Percentiles rank a stretch among this genome's conserved stretches.
Conservation (phyloP, 2,329 filamentous ascomycete species). For the Pseudopyricularia javanii region DNA sequence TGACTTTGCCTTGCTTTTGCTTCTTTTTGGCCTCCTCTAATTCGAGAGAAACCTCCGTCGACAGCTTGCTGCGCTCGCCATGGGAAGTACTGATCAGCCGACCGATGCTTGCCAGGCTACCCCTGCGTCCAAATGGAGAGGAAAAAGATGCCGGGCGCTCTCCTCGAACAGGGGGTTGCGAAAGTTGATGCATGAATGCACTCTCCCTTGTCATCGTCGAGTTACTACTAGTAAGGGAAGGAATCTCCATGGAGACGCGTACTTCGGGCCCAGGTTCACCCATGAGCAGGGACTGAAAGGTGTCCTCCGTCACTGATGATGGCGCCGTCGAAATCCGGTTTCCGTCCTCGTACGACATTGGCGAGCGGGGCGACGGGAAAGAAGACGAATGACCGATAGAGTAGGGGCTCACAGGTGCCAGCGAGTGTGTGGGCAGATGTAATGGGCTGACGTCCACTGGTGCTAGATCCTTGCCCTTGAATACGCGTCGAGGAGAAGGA, state of each 20-base stretch:
- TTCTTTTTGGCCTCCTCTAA: slow-evolving; percentile 44
- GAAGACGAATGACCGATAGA: slow-evolving; percentile 54
- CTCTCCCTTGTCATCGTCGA: slow-evolving; percentile 67
- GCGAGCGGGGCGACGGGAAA: slow-evolving; percentile 56
- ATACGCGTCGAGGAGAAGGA: slow-evolving; percentile 29
- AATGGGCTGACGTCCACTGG: slow-evolving; percentile 38
- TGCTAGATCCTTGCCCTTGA: slow-evolving; percentile 30
- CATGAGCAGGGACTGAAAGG: slow-evolving; percentile 58
- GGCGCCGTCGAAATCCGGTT: slow-evolving; percentile 64
- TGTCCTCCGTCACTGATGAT: slow-evolving; percentile 62
- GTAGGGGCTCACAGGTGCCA: slow-evolving; percentile 49
- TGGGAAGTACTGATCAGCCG: slow-evolving; percentile 65
- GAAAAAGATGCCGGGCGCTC: slow-evolving; percentile 51
- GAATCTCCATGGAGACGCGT: slow-evolving; percentile 57
- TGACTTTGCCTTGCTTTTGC: slow-evolving; percentile 50
- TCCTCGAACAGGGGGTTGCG: slow-evolving; percentile 34
- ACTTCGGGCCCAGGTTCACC: slow-evolving; percentile 63
- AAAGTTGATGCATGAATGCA: slow-evolving; percentile 33
- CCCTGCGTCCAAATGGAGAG: slow-evolving; percentile 50
- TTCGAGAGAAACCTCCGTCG: slow-evolving; percentile 50
- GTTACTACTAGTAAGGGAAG: slow-evolving; percentile 63
- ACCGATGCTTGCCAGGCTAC: slow-evolving; percentile 65
- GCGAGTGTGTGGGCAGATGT: slow-evolving; percentile 27
- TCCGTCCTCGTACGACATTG: slow-evolving; percentile 53
- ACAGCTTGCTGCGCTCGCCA: slow-evolving; percentile 63